These are phyloP conservation scores for Boletales sp. DNA, from an alignment of 768 basidiomycete species.

Conservation along the genomic window DNA sequence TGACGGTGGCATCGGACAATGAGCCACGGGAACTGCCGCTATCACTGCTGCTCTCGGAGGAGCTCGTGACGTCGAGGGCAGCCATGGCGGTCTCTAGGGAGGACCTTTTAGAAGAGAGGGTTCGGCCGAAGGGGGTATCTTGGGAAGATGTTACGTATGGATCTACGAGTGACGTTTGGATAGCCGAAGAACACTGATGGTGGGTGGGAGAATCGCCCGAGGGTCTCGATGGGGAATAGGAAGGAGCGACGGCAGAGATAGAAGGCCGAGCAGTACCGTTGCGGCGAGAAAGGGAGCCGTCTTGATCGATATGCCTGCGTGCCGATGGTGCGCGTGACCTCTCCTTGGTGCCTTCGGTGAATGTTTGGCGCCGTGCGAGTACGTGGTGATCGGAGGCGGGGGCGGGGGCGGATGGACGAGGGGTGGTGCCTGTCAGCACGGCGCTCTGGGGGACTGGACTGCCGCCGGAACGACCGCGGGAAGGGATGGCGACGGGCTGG, in stretches of 20 bases:
- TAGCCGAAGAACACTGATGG: slow-evolving; percentile 15
- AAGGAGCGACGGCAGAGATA: slow-evolving; percentile 40
- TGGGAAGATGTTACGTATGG: slow-evolving; percentile 19
- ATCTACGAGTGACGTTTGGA: slow-evolving; percentile 23
- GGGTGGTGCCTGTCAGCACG: slow-evolving; percentile 23
- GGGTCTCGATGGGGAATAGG: slow-evolving; percentile 22
- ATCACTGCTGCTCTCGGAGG: slow-evolving; percentile 62
- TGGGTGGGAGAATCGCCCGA: slow-evolving; percentile 17
- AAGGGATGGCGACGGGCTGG: slow-evolving; percentile 31
- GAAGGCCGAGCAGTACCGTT: slow-evolving; percentile 45
- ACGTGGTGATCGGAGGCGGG: slow-evolving; percentile 42
- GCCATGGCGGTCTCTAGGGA: slow-evolving; percentile 39
- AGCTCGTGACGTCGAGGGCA: slow-evolving; percentile 35
- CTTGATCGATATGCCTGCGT: slow-evolving; percentile 58
- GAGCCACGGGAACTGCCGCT: slow-evolving; percentile 48
- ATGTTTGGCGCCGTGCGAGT: slow-evolving; percentile 47
- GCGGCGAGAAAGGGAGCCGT: slow-evolving; percentile 43
- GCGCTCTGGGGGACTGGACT: slow-evolving; percentile 42
- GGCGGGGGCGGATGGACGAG: slow-evolving; percentile 21
- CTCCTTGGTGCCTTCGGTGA: slow-evolving; percentile 49
- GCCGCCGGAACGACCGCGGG: slow-evolving; percentile 49
- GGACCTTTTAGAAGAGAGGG: slow-evolving; percentile 28
- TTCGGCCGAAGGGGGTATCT: slow-evolving; percentile 34
- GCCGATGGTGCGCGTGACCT: slow-evolving; percentile 59
- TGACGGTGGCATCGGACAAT: slow-evolving; percentile 70